These are phyloP conservation scores for Cordyceps javanica DNA, from an alignment of 2,329 filamentous ascomycete species.

Conservation along the genomic window DNA sequence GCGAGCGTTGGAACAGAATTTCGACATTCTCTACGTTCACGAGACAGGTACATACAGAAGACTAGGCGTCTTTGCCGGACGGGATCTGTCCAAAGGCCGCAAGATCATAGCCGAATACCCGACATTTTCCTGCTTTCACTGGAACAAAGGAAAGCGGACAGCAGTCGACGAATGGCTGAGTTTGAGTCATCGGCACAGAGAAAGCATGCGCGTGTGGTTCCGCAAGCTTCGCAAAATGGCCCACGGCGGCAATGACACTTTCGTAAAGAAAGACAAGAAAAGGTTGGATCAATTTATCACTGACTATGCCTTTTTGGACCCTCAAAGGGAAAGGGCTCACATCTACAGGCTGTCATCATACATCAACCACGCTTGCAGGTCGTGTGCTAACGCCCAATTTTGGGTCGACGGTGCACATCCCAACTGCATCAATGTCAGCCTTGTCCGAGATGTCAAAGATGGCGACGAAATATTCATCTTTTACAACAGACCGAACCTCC, in stretches of 20 bases:
- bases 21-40: conserved; percentile 13
- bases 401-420: conserved; percentile 11
- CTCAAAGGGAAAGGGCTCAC: conserved; percentile 4
- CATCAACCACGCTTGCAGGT: conserved; percentile 29
- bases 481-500: conserved; percentile 25
- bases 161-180: conserved; percentile 16
- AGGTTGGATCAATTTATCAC: conserved; percentile 18
- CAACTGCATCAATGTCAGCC: conserved; percentile 17
- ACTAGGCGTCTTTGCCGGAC: conserved; percentile 18
- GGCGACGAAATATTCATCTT: conserved; percentile 32
- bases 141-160: conserved; percentile 4
- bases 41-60: conserved; percentile 7
- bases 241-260: not conserved
- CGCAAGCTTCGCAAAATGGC: conserved; percentile 14
- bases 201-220: conserved; percentile 9
- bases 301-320: conserved; percentile 22
- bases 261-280: conserved; percentile 8
- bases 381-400: conserved; percentile 23
- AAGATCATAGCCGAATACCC: conserved; percentile 19
- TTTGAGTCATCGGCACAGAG: conserved; percentile 1
- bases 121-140: conserved; percentile 15
- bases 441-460: conserved; percentile 15
- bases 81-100: conserved; percentile 5
- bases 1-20: conserved; percentile 2
- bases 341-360: conserved; percentile 19